A percentile compares a stretch with the other conserved stretches of the same genome.
These are phyloP conservation scores for Aureobasidium sp. DNA, from an alignment of 2,329 filamentous ascomycete genomes.

Conservation along the genomic window DNA sequence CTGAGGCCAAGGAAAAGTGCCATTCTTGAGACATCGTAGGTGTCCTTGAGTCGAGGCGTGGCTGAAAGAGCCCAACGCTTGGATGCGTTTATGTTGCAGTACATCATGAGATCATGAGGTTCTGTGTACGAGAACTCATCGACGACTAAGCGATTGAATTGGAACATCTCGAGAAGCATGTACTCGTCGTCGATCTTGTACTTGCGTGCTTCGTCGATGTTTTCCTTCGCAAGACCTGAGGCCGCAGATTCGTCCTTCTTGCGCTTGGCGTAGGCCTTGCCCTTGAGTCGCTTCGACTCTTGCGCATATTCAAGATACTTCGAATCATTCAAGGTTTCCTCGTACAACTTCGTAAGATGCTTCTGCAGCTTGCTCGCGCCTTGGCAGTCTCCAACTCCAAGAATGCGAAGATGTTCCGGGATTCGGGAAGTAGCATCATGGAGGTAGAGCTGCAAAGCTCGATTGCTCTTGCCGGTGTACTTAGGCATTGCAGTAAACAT, in stretches of 20 bases:
- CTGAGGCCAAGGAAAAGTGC: slow-evolving; percentile 47
- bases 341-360: slow-evolving; percentile 18
- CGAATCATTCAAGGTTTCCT: slow-evolving; percentile 22
- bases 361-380: slow-evolving; percentile 25
- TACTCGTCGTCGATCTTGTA: not conserved
- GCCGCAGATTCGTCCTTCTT: not conserved
- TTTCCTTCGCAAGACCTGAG: not conserved
- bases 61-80: slow-evolving; percentile 56
- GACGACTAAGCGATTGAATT: slow-evolving; percentile 51
- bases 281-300: slow-evolving; percentile 11
- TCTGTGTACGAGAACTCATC: slow-evolving; percentile 56
- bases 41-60: slow-evolving; percentile 50
- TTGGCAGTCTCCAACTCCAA: slow-evolving; percentile 20
- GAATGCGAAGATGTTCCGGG: slow-evolving; percentile 29
- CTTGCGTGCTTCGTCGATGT: not conserved
- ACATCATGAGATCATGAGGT: slow-evolving; percentile 19
- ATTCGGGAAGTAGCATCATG: slow-evolving; percentile 34
- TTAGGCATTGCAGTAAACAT: slow-evolving; percentile 40
- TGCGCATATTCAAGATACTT: slow-evolving; percentile 28
- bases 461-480: slow-evolving; percentile 28
- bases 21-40: slow-evolving; percentile 51
- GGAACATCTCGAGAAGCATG: slow-evolving; percentile 48
- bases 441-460: slow-evolving; percentile 49
- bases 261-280: not conserved
- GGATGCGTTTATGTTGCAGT: slow-evolving; percentile 34